Conservation (phyloP, 2,329 filamentous ascomycete species). For the Aspergillus jensenii region DNA sequence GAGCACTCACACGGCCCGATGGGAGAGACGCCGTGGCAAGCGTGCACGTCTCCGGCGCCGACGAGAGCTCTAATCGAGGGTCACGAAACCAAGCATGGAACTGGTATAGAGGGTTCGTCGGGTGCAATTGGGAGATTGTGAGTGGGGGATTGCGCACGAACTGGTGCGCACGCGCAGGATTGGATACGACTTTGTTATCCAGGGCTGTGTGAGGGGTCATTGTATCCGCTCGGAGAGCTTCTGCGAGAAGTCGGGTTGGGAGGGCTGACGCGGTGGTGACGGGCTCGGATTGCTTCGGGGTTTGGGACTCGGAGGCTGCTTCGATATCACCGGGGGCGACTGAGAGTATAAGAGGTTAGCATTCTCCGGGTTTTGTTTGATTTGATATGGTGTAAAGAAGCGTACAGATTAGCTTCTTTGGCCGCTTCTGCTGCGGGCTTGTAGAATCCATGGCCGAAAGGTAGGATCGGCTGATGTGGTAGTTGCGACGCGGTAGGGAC, state of each 20-base stretch:
- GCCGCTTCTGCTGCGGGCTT: slow-evolving; percentile 1
- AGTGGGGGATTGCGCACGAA: slow-evolving; percentile 44
- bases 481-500: background rate
- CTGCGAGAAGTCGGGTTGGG: slow-evolving; percentile 13
- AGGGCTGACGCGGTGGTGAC: slow-evolving; percentile 14
- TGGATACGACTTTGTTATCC: slow-evolving; percentile 34
- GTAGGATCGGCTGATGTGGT: background rate
- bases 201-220: slow-evolving; percentile 38
- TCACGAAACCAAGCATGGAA: slow-evolving; percentile 88
- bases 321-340: slow-evolving; percentile 46
- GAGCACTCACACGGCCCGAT: slow-evolving; percentile 77
- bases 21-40: slow-evolving; percentile 83
- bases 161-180: slow-evolving; percentile 43
- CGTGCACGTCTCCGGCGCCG: slow-evolving; percentile 84
- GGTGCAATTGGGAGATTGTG: slow-evolving; percentile 42
- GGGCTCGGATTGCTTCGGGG: slow-evolving; percentile 13
- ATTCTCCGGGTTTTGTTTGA: background rate
- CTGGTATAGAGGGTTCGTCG: slow-evolving; percentile 67
- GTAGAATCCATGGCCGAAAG: slow-evolving; percentile 4
- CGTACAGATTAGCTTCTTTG: slow-evolving; percentile 13
- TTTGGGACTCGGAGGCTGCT: slow-evolving; percentile 17
- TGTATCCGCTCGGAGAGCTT: slow-evolving; percentile 31
- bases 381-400: too few relatives aligned
- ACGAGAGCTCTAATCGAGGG: slow-evolving; percentile 61
- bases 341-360: slow-evolving; percentile 16